Base-by-base conservation (phyloP, 2,329 filamentous ascomycete genomes). In the Penicillium sp. region DNA sequence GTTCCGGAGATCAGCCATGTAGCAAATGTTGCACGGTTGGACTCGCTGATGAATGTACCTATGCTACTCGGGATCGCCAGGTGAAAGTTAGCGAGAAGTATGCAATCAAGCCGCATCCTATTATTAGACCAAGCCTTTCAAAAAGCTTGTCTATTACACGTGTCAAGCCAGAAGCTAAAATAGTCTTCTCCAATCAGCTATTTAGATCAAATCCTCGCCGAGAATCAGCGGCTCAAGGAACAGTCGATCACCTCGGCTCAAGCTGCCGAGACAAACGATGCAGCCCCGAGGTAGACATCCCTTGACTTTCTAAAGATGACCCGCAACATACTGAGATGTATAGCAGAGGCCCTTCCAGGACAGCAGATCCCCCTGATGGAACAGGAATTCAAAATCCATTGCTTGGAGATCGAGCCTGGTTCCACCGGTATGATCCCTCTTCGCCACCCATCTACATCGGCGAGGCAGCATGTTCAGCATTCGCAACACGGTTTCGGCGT, bases 1-100 rank as follows among this genome's bases (percentile, higher is more conserved):
- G 78, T 55, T 80, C 78, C 0, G 78, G 78, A 1, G 73, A 75
- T 4, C 70, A 73, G 25, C 78, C 78, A 1, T 81, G 78, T 55
- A 68, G 64, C 35, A 75, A 77, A 39, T 80, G 78, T 54, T 66
- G 67, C 39, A 61, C 69, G 7, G 73, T 77, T 0, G 75, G 74
- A 4, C 71, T 70, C 53, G 68, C 71, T 0, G 68, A 70, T 41
- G 70, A 75, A 52, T 80, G 78, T 55, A 61, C 68, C 3, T 80
- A 78, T 60, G 72, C 75, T 4, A 59, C 70, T 38, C 74, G 75
- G 19, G 78, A 79, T 58, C 73, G 77, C 21, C 78, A 77, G 63
- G 63, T 80, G 43, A 73, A 75, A 62, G 69, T 74, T 17, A 74
- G 70, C 61, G 71, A 74, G 59, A 73, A 68, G 72, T 74, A 67